Evolutionary conservation across 441 rosid genomes (phyloP), one percentile per base, ranked within the genome.

Genomic region (Erysimum cheiri): DNA sequence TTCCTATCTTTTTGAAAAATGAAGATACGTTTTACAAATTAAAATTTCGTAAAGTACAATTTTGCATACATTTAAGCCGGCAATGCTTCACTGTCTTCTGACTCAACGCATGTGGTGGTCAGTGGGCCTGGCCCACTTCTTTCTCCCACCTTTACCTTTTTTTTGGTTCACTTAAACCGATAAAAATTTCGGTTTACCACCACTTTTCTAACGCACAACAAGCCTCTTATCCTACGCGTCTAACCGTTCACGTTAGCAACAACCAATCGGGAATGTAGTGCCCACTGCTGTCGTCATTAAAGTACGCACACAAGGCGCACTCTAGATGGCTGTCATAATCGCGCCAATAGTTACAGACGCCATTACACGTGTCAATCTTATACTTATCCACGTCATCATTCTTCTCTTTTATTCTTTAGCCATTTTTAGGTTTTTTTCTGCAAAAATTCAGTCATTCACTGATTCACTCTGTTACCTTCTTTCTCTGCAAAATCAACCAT

Each of bases 121-220:
- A 70, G 43, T 70, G 73, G 60, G 52, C 59, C 33, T 70, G 66
- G 44, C 74, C 74, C 60, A 70, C 74, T 70, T 48, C 22, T 40
- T 31, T 60, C 33, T 37, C 14, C 33, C 5, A 35, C 2, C 52
- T 60, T 60, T 49, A 7, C 17, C 19, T n/a, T 15, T 56, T 56
- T 57, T 17, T 44, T 1, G 5, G 28, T 44, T 61, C 61, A 3
- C 10, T 36, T 47, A 3, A 49, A 67, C 63, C 33, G 35, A 26
- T 52, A 17, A 10, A 4, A 0, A 50, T 41, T 19, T 52, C 54
- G 68, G 68, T 60, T 70, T 52, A 60, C 28, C 5, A 11, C 32
- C 47, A 69, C 17, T 40, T 22, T 8, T 37, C 32, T 22, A 2
- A 14, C 52, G 48, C n/a, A n/a, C n/a, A 4, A 15, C 8, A 41